A percentile compares a stretch with the other conserved stretches of the same genome.
Evolutionary conservation across 1,284 basidiomycete genomes (phyloP).

Genomic region (Cystobasidium pallidum): DNA sequence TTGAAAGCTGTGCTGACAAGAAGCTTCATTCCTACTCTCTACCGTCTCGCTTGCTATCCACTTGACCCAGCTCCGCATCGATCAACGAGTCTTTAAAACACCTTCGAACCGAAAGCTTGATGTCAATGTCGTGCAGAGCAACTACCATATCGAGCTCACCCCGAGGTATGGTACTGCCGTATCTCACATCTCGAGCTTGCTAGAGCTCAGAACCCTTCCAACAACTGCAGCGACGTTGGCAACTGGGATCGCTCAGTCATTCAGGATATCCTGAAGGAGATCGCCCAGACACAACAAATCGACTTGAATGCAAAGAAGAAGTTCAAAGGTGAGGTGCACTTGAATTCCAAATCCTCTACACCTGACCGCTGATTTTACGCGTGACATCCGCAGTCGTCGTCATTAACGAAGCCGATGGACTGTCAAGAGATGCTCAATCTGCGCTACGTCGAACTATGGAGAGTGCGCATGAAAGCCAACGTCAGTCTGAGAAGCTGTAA

Average conservation of each 20-base stretch:
- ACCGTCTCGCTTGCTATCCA: neutral
- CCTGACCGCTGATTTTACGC: neutral
- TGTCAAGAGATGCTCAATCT: constrained; percentile 94
- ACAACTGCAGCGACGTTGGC: constrained; percentile 77
- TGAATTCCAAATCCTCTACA: neutral
- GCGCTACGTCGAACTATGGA: constrained; percentile 98
- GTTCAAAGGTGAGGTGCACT: constrained; percentile 82
- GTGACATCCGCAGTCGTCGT: constrained; percentile 74
- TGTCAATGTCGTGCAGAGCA: constrained; percentile 94
- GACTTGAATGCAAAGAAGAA: constrained; percentile 92
- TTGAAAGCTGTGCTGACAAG: neutral
- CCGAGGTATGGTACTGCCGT: constrained; percentile 69
- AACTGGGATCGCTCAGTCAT: constrained; percentile 95
- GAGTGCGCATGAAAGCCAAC: constrained; percentile 55
- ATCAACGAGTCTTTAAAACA: constrained; percentile 93
- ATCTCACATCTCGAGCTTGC: neutral
- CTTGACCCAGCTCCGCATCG: constrained; percentile 81
- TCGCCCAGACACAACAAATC: constrained; percentile 98
- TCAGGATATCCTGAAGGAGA: constrained; percentile 96
- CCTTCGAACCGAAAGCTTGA: constrained; percentile 94
- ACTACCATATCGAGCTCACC: constrained; percentile 97
- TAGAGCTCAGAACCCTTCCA: neutral
- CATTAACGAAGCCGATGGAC: constrained; percentile 95
- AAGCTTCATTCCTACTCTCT: neutral
- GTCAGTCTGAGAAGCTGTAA: constrained; percentile 13